Base-by-base conservation (phyloP, 140 eudicot species). In the Erigeron philadelphicus region DNA sequence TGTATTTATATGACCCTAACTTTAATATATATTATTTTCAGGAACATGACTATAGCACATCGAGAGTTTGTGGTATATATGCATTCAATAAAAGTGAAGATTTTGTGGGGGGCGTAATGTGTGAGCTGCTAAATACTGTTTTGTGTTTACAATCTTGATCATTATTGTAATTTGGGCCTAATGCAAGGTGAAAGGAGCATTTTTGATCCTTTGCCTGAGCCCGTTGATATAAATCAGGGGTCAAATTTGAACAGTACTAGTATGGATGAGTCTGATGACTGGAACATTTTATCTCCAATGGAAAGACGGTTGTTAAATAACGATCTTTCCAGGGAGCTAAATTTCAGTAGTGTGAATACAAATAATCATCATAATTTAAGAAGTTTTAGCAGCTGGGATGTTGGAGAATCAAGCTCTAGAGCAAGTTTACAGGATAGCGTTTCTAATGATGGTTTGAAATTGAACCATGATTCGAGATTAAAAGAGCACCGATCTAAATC, bases 351-450 rank as follows among this genome's bases (percentile, higher is more conserved):
- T 66, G 45, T 47, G 50, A 76, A 68, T 79, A 62, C 82, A 68
- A 70, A 54, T 72, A 49, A 67, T 67, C 83, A 78, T 72, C 75
- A 71, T 57, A 67, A 40, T 48, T 74, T 70, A 56, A 79, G 47
- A 72, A 79, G 77, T 80, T 78, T 69, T 42, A 82, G 85, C 59
- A 76, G 77, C 19, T 83, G 89, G 84, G 89, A 90, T 71, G 74
- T 50, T 3, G 95, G 96, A 50, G 95, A 89, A 76, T 86, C 90
- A 50, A 89, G 96, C 82, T 86, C 94, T 23, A 66, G 79, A 70
- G 84, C 82, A 64, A 79, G 70, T 59, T 44, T 76, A 18, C 88
- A 68, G 5, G 81, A 73, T 64, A 84, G 44, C 11, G 76, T 57
- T 13, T 25, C 73, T 63, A 67, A 64, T 21, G 77, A 78, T 68